Conservation (phyloP, 192 early-diverging fungal species). For the Backusella parvicylindrica region DNA sequence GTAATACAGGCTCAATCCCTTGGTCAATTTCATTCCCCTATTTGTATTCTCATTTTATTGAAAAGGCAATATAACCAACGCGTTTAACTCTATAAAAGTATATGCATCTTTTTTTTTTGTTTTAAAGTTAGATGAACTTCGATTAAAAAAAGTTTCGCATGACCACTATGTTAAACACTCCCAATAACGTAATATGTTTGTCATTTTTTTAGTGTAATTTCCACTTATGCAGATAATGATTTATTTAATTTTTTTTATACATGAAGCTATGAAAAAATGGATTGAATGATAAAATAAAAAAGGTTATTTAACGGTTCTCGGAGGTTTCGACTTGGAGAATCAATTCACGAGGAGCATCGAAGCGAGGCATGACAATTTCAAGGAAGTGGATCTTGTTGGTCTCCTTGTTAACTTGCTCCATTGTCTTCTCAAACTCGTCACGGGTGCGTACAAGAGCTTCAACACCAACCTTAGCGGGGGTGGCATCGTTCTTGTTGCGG, state of each 20-base stretch:
- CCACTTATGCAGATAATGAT: constrained; percentile 2
- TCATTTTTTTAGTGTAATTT: not conserved
- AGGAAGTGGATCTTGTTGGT: constrained; percentile 40
- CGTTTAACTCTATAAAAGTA: no score
- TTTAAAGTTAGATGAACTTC: no score
- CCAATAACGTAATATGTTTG: not conserved
- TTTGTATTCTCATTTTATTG: no score
- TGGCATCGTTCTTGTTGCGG: constrained; percentile 15
- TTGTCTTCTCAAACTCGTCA: constrained; percentile 37
- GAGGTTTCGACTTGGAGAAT: constrained; percentile 22
- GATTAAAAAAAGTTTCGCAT: not conserved
- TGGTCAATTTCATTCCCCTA: no score
- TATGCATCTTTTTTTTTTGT: no score
- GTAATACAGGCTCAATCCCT: no score
- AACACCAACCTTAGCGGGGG: constrained; percentile 29
- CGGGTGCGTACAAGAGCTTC: constrained; percentile 23
- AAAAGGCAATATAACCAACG: no score
- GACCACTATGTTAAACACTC: not conserved
- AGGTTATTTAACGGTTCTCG: constrained; percentile 18
- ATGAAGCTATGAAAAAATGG: not conserved
- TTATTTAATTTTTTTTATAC: not conserved
- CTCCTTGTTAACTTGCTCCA: constrained; percentile 24
- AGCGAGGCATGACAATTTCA: constrained; percentile 44
- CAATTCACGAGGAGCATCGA: constrained; percentile 45
- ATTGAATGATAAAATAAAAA: not conserved